phyloP scores from a whole-genome alignment of 2,329 filamentous ascomycete species.

The Aspergillus ibericus region DNA sequence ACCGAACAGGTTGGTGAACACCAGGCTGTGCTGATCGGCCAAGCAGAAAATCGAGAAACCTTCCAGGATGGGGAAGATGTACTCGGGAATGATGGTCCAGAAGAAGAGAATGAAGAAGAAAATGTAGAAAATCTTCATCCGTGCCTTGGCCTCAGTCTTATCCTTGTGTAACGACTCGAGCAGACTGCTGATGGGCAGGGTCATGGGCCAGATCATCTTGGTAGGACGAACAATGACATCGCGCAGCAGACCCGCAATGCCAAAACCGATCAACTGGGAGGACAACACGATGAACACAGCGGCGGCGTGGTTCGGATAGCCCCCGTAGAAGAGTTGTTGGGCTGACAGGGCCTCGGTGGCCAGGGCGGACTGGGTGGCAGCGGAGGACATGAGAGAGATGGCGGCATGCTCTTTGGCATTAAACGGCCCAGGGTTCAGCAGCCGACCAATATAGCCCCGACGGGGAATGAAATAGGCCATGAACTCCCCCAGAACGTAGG shows the following conservation, averaged over 20 bases:
- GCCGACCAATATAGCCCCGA: neutral
- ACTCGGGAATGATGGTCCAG: slow-evolving; percentile 4
- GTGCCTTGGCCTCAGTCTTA: neutral
- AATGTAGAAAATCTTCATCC: slow-evolving; percentile 4
- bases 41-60: slow-evolving; percentile 5
- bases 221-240: slow-evolving; percentile 5
- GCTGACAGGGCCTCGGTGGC: slow-evolving; percentile 4
- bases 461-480: slow-evolving; percentile 4
- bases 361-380: slow-evolving; percentile 2
- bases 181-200: slow-evolving; percentile 1
- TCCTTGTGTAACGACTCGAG: slow-evolving; percentile 4
- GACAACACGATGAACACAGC: slow-evolving; percentile 2
- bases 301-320: slow-evolving; percentile 3
- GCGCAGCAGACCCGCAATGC: slow-evolving; percentile 3
- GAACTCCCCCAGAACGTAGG: neutral
- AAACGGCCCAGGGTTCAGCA: slow-evolving; percentile 2
- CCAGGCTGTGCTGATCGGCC: slow-evolving; percentile 3
- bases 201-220: slow-evolving; percentile 10
- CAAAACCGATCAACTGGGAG: slow-evolving; percentile 2
- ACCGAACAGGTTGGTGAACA: slow-evolving; percentile 3
- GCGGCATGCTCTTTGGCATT: slow-evolving; percentile 5
- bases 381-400: slow-evolving; percentile 5
- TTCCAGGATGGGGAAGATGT: slow-evolving; percentile 2
- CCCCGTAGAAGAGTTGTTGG: slow-evolving; percentile 4
- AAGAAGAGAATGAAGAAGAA: slow-evolving; percentile 3